Percentiles rank a stretch among this genome's conserved stretches.
phyloP scores from a whole-genome alignment of 352 stramenopile genomes.

The Phytophthora pinifolia region DNA sequence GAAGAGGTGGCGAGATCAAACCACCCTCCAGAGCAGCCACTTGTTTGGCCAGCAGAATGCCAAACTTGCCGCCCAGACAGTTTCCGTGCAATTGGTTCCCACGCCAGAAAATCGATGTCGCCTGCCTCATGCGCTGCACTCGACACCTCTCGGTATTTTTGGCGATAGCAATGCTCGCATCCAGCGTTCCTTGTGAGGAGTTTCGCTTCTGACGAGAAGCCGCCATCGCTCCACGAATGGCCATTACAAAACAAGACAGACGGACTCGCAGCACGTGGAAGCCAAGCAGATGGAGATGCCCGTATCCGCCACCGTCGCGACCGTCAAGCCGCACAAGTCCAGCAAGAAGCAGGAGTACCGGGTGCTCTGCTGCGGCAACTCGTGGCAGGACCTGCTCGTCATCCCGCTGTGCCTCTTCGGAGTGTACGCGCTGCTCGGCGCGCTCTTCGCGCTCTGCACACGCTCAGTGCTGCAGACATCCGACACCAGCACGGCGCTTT shows the following conservation, averaged over 20 bases:
- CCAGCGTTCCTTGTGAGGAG: conserved; percentile 1
- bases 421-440: conserved; percentile 63
- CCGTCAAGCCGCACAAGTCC: conserved; percentile 61
- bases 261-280: conserved; percentile 18
- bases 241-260: conserved; percentile 12
- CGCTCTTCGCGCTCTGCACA: conserved; percentile 72
- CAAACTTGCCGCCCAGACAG: too few relatives aligned
- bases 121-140: not conserved
- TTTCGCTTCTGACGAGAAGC: conserved; percentile 23
- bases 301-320: too few relatives aligned
- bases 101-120: conserved; percentile 4
- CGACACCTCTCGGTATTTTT: conserved; percentile 13
- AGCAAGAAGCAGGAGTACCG: conserved; percentile 35
- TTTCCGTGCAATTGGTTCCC: too few relatives aligned
- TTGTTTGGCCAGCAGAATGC: too few relatives aligned
- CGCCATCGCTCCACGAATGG: conserved; percentile 7
- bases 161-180: conserved; percentile 10
- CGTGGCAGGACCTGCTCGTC: conserved; percentile 67
- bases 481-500: conserved; percentile 76
- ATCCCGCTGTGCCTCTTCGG: conserved; percentile 62
- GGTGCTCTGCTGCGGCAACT: conserved; percentile 72
- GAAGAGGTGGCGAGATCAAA: too few relatives aligned
- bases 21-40: too few relatives aligned
- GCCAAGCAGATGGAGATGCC: too few relatives aligned
- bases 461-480: conserved; percentile 75